phyloP scores from a whole-genome alignment of 2,329 filamentous ascomycete species.

The Colletotrichum lupini region DNA sequence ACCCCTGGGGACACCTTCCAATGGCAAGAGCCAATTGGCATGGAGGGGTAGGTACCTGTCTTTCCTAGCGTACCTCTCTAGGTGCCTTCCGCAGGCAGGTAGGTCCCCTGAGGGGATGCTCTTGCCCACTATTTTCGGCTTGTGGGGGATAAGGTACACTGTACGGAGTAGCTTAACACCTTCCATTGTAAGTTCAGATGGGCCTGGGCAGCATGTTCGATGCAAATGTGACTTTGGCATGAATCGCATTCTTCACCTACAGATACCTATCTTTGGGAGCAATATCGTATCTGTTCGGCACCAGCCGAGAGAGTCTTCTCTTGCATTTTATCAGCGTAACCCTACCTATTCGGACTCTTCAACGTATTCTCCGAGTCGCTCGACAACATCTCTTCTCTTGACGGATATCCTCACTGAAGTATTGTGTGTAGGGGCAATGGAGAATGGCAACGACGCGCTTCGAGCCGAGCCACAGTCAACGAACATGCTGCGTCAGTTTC shows the following conservation, averaged over 20 bases:
- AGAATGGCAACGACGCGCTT: background rate
- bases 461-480: background rate
- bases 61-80: too few species aligned
- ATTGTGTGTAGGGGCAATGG: background rate
- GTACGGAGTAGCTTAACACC: too few species aligned
- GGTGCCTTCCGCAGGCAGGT: too few species aligned
- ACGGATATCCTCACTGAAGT: background rate
- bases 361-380: background rate
- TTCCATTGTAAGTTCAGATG: constrained; percentile 1
- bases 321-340: background rate
- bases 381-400: background rate
- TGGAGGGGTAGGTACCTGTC: constrained; percentile 21
- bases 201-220: background rate
- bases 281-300: background rate
- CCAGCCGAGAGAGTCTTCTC: background rate
- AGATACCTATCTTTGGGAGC: background rate
- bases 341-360: background rate
- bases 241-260: constrained; percentile 11
- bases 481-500: background rate
- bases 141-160: constrained; percentile 15
- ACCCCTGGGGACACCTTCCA: background rate
- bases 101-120: background rate
- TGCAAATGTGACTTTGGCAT: constrained; percentile 9
- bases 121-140: constrained; percentile 19
- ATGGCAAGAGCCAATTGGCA: background rate